Percentiles rank a stretch among this genome's conserved stretches.
Conservation (phyloP, 768 basidiomycete genomes). For the Hypholoma fasciculare region DNA sequence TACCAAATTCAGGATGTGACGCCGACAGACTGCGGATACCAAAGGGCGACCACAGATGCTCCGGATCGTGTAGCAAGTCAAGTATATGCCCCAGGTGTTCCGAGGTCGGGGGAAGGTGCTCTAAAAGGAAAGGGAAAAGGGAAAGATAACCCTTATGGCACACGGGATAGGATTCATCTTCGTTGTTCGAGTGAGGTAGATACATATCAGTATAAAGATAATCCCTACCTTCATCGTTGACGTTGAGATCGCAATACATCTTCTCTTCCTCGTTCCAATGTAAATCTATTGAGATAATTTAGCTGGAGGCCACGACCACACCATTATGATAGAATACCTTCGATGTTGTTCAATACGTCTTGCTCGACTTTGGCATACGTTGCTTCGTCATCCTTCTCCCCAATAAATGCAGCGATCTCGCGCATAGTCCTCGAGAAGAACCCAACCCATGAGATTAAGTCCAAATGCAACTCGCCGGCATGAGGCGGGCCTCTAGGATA, state of each 20-base stretch:
- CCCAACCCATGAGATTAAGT: conserved; percentile 94
- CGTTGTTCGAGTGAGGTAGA: background rate
- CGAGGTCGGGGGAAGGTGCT: conserved; percentile 74
- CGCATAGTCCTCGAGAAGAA: conserved; percentile 95
- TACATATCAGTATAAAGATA: background rate
- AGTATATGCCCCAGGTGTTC: conserved; percentile 81
- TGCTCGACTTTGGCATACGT: conserved; percentile 77
- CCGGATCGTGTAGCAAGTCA: conserved; percentile 75
- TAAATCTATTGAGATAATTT: conserved; percentile 53
- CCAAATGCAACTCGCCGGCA: conserved; percentile 89
- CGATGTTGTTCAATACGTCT: conserved; percentile 83
- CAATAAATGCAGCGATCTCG: conserved; percentile 84
- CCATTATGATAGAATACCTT: conserved; percentile 48
- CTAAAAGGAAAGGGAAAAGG: conserved; percentile 89
- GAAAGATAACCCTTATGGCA: conserved; percentile 94
- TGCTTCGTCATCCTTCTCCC: conserved; percentile 79
- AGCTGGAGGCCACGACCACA: background rate
- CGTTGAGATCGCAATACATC: conserved; percentile 92
- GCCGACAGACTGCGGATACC: conserved; percentile 87
- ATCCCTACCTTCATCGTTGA: conserved; percentile 75
- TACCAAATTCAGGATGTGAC: conserved; percentile 87
- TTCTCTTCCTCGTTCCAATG: conserved; percentile 89
- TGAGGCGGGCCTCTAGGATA: conserved; percentile 91
- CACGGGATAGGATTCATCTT: conserved; percentile 90
- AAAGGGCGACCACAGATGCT: conserved; percentile 89